These are phyloP conservation scores for Globisporangium uncinulatum DNA, from an alignment of 352 stramenopile species.

Conservation along the genomic window DNA sequence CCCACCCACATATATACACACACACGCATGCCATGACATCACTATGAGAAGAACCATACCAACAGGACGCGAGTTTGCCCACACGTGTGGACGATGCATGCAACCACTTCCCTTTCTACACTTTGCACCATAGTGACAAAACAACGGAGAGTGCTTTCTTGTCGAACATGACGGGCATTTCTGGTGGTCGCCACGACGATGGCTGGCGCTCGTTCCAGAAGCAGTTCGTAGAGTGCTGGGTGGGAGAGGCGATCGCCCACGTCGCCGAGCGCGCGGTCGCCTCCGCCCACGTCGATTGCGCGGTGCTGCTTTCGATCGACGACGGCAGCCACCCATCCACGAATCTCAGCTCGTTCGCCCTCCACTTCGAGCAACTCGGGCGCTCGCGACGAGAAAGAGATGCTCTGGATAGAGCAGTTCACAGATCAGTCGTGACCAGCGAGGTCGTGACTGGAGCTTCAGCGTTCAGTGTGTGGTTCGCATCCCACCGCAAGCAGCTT, in stretches of 20 bases:
- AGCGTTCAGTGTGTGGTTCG: conserved; percentile 9
- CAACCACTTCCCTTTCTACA: no score
- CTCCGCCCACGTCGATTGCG: conserved; percentile 1
- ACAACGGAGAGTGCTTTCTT: background rate
- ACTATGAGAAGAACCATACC: no score
- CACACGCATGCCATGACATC: no score
- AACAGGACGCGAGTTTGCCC: no score
- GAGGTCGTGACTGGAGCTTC: background rate
- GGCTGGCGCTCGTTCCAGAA: conserved; percentile 12
- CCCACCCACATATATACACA: no score
- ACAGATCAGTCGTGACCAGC: background rate
- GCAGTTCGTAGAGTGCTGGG: conserved; percentile 34
- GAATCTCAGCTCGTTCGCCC: conserved; percentile 6
- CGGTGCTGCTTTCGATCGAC: conserved; percentile 19
- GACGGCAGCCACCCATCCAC: background rate
- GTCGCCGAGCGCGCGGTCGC: conserved; percentile 21
- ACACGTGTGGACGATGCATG: no score
- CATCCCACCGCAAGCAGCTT: conserved; percentile 1
- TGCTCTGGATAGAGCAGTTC: background rate
- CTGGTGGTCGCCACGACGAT: background rate
- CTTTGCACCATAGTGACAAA: background rate
- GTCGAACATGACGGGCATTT: background rate
- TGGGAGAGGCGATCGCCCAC: conserved; percentile 29
- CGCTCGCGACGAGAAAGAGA: background rate
- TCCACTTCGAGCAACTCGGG: conserved; percentile 1